These are phyloP conservation scores for Hyphodiscus hymeniophilus DNA, from an alignment of 495 filamentous ascomycete species.

Conservation along the genomic window DNA sequence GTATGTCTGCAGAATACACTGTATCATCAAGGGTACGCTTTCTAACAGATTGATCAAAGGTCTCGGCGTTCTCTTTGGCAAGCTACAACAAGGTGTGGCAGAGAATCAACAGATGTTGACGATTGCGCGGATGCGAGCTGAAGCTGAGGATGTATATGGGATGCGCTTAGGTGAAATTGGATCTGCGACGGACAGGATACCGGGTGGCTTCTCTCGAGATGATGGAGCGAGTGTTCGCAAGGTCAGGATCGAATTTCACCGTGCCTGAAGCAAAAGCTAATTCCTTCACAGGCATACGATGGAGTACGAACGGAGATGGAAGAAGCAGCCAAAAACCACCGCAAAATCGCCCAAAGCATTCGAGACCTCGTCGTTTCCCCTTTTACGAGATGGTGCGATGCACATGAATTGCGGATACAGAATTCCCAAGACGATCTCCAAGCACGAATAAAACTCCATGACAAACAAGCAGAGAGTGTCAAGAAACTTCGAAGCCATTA, in stretches of 20 bases:
- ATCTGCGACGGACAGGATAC: slow-evolving; percentile 70
- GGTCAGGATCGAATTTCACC: slow-evolving; percentile 33
- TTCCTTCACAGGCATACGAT: slow-evolving; percentile 71
- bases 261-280: background rate
- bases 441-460: slow-evolving; percentile 77
- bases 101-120: slow-evolving; percentile 92
- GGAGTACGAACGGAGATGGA: slow-evolving; percentile 93
- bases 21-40: slow-evolving; percentile 16
- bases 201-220: slow-evolving; percentile 82
- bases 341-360: slow-evolving; percentile 92
- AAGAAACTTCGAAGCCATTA: slow-evolving; percentile 92
- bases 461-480: slow-evolving; percentile 81
- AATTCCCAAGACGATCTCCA: slow-evolving; percentile 93
- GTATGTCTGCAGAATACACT: slow-evolving; percentile 31
- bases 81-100: slow-evolving; percentile 90
- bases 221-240: slow-evolving; percentile 95
- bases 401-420: slow-evolving; percentile 83
- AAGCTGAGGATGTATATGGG: slow-evolving; percentile 88
- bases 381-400: slow-evolving; percentile 91
- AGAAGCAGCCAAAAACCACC: slow-evolving; percentile 81
- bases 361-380: slow-evolving; percentile 90
- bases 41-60: slow-evolving; percentile 38
- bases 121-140: slow-evolving; percentile 88
- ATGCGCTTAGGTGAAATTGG: slow-evolving; percentile 73
- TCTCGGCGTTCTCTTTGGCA: slow-evolving; percentile 90